phyloP scores from a whole-genome alignment of 169 alveolate genomes.

The Perkinsus marinus region DNA sequence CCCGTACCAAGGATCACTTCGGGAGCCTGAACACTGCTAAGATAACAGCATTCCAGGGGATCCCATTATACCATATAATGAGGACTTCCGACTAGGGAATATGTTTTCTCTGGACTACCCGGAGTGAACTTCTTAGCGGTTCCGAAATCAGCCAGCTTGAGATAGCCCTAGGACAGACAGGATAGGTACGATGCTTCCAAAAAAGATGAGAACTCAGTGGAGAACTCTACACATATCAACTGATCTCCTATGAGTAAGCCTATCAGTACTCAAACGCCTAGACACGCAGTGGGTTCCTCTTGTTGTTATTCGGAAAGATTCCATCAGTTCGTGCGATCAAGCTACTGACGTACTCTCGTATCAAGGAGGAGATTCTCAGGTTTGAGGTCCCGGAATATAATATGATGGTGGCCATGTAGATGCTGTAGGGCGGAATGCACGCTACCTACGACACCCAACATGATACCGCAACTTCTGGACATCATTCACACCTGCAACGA shows the following conservation, averaged over 20 bases:
- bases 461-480: not conserved
- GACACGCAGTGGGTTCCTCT: too few species aligned
- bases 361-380: not conserved
- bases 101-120: conserved; percentile 34
- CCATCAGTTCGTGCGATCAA: too few species aligned
- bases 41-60: not conserved
- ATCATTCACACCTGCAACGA: not conserved
- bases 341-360: not conserved
- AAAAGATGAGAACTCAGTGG: not conserved
- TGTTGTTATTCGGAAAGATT: too few species aligned
- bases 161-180: conserved; percentile 34
- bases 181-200: too few species aligned
- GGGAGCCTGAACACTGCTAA: conserved; percentile 29
- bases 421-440: not conserved
- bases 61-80: conserved; percentile 31
- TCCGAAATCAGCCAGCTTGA: conserved; percentile 58
- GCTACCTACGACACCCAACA: not conserved
- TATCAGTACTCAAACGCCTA: too few species aligned
- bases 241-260: too few species aligned
- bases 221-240: too few species aligned
- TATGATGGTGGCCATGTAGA: not conserved
- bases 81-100: conserved; percentile 67
- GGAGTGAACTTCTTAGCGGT: conserved; percentile 45
- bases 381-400: not conserved
- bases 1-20: conserved; percentile 44